phyloP scores from a whole-genome alignment of 768 basidiomycete genomes.

The Tricholoma furcatifolium region DNA sequence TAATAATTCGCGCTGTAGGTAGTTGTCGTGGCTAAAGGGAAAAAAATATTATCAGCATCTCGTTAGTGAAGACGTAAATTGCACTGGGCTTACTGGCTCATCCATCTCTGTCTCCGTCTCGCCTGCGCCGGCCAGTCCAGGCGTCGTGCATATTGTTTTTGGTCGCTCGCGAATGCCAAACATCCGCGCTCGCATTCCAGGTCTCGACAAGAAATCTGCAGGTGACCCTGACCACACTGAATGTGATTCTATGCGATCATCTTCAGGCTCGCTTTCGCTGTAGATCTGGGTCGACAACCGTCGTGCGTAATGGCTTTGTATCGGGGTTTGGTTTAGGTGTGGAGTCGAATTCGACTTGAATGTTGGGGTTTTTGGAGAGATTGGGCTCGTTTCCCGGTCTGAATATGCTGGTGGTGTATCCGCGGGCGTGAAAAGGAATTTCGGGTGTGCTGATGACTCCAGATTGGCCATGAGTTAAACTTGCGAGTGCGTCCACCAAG shows the following conservation, averaged over 20 bases:
- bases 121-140: slow-evolving; percentile 58
- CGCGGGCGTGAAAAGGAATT: slow-evolving; percentile 23
- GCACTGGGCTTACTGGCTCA: slow-evolving; percentile 56
- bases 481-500: neutral
- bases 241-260: slow-evolving; percentile 24
- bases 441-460: slow-evolving; percentile 9
- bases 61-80: neutral
- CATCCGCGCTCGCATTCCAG: slow-evolving; percentile 29
- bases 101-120: slow-evolving; percentile 82
- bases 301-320: slow-evolving; percentile 11
- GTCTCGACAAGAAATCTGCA: slow-evolving; percentile 7
- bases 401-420: slow-evolving; percentile 22
- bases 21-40: slow-evolving; percentile 53
- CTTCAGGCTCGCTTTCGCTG: slow-evolving; percentile 23
- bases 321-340: slow-evolving; percentile 16
- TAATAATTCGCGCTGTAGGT: slow-evolving; percentile 65
- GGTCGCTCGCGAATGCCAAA: slow-evolving; percentile 33
- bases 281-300: slow-evolving; percentile 25
- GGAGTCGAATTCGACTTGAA: slow-evolving; percentile 24
- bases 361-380: slow-evolving; percentile 17
- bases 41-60: neutral
- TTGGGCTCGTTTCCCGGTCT: slow-evolving; percentile 13
- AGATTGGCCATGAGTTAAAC: slow-evolving; percentile 15
- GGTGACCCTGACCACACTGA: slow-evolving; percentile 25
- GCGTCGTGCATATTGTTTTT: slow-evolving; percentile 62